Evolutionary conservation across 1,139 yeast species (phyloP).

Genomic region (Lizanozyma gosingica): DNA sequence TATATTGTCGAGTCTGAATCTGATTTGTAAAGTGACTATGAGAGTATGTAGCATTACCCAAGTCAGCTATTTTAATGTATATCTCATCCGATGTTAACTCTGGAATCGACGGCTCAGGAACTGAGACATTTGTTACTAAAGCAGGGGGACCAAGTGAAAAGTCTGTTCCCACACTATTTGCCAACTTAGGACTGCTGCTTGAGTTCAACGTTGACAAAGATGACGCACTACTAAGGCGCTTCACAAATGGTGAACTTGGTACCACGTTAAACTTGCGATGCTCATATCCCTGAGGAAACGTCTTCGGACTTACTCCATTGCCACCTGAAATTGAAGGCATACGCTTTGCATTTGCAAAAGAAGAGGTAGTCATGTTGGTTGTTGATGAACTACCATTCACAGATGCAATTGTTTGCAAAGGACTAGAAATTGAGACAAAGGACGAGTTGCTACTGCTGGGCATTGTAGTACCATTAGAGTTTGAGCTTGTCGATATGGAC

Average conservation of each 20-base stretch:
- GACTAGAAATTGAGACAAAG: background rate
- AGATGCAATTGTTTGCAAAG: background rate
- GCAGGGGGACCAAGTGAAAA: background rate
- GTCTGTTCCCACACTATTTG: background rate
- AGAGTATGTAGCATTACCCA: conserved; percentile 44
- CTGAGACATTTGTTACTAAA: background rate
- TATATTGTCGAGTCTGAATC: conserved; percentile 41
- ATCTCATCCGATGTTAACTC: conserved; percentile 22
- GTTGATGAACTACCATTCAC: background rate
- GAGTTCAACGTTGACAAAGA: background rate
- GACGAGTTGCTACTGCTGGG: background rate
- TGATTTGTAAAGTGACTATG: conserved; percentile 44
- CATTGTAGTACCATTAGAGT: background rate
- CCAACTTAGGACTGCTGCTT: background rate
- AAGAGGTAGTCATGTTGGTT: background rate
- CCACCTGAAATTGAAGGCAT: background rate
- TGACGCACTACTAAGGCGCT: background rate
- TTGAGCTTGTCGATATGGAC: too few relatives aligned
- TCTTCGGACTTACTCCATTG: background rate
- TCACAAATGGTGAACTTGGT: background rate
- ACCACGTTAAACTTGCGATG: too few relatives aligned
- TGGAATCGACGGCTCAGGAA: background rate
- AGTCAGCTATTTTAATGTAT: conserved; percentile 41
- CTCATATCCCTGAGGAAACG: background rate
- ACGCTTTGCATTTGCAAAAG: background rate